Conservation (phyloP, 345 rosid species). For the Cochlearia excelsa region DNA sequence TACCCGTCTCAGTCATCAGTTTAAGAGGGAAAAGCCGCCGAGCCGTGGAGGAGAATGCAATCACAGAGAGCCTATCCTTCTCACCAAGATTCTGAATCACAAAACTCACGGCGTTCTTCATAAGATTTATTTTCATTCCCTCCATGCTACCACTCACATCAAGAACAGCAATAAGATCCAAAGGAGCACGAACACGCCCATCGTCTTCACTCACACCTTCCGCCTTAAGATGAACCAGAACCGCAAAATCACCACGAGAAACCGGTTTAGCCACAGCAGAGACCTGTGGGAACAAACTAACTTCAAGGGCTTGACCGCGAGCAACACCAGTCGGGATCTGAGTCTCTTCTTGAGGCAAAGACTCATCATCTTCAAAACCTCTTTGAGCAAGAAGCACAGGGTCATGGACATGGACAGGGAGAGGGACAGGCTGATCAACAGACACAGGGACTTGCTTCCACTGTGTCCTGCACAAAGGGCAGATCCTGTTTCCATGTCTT, state of each 20-base stretch:
- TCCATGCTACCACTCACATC: slow-evolving; percentile 98
- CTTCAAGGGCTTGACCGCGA: slow-evolving; percentile 23
- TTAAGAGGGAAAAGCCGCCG: slow-evolving; percentile 71
- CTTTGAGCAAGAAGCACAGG: slow-evolving; percentile 32
- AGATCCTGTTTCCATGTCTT: slow-evolving; percentile 74
- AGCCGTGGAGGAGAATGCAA: slow-evolving; percentile 79
- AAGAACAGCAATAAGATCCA: slow-evolving; percentile 86
- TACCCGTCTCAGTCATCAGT: slow-evolving; percentile 68
- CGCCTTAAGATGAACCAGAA: slow-evolving; percentile 84
- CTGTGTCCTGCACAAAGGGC: slow-evolving; percentile 81
- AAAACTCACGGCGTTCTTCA: slow-evolving; percentile 83
- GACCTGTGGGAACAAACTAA: slow-evolving; percentile 34
- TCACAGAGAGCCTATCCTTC: slow-evolving; percentile 79
- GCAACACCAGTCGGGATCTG: slow-evolving; percentile 18
- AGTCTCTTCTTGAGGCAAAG: slow-evolving; percentile 33
- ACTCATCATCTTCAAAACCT: slow-evolving; percentile 83
- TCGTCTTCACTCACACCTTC: slow-evolving; percentile 38
- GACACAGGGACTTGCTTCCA: slow-evolving; percentile 60
- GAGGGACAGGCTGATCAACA: slow-evolving; percentile 37
- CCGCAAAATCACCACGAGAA: slow-evolving; percentile 56
- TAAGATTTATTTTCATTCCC: slow-evolving; percentile 70
- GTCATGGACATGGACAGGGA: slow-evolving; percentile 36
- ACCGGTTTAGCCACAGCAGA: slow-evolving; percentile 48
- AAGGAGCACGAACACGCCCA: slow-evolving; percentile 55
- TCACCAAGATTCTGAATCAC: slow-evolving; percentile 91